These are phyloP conservation scores for Nakaseomyces uthaithaninus DNA, from an alignment of 1,139 yeast genomes.

Conservation along the genomic window DNA sequence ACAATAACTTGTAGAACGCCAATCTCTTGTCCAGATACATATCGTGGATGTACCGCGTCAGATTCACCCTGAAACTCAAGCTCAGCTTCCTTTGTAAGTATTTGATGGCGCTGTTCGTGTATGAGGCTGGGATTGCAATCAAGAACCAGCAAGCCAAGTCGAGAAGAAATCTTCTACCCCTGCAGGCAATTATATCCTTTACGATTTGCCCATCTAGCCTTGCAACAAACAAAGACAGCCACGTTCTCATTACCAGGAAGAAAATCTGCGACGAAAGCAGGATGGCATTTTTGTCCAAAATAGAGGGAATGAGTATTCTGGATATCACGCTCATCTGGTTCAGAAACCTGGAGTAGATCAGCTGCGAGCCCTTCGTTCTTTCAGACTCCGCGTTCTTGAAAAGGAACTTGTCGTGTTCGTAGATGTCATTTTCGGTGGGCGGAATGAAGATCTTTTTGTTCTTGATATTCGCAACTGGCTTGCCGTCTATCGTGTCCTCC, in stretches of 20 bases:
- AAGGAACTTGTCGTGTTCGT: slow-evolving; percentile 35
- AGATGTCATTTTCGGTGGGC: slow-evolving; percentile 35
- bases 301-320: slow-evolving; percentile 71
- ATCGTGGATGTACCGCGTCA: slow-evolving; percentile 83
- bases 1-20: slow-evolving; percentile 70
- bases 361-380: slow-evolving; percentile 28
- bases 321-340: slow-evolving; percentile 71
- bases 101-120: slow-evolving; percentile 85
- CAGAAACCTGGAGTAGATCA: slow-evolving; percentile 60
- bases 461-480: slow-evolving; percentile 13
- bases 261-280: slow-evolving; percentile 63
- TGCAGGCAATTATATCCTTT: slow-evolving; percentile 77
- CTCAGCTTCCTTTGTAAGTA: slow-evolving; percentile 71
- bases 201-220: slow-evolving; percentile 89
- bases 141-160: slow-evolving; percentile 82
- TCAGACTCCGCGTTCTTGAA: slow-evolving; percentile 34
- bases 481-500: slow-evolving; percentile 15
- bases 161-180: slow-evolving; percentile 63
- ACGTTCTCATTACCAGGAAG: slow-evolving; percentile 73
- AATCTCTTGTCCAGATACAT: slow-evolving; percentile 72
- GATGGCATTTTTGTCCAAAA: slow-evolving; percentile 60
- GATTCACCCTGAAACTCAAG: slow-evolving; percentile 74
- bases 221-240: slow-evolving; percentile 79
- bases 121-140: slow-evolving; percentile 89
- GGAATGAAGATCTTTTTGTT: slow-evolving; percentile 34